Evolutionary conservation across 164 flowering plant genomes (phyloP).

Genomic region (Vitis rotundifolia): DNA sequence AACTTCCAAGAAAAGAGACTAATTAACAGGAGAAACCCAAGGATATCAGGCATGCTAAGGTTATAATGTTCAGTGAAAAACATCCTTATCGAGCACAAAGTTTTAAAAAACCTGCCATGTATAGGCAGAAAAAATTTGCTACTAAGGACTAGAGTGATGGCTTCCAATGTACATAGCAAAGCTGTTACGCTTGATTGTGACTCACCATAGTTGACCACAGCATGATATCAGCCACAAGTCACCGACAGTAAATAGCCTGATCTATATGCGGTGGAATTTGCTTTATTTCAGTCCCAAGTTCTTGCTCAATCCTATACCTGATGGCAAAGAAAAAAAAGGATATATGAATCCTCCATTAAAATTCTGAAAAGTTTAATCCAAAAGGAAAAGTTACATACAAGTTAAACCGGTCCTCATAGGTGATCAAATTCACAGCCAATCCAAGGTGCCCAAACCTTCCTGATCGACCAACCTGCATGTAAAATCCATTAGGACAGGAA

Average conservation of each 20-base stretch:
- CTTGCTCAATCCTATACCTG: slow-evolving; percentile 99
- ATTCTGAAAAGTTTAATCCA: background rate
- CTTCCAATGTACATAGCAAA: too few species aligned
- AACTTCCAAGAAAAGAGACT: background rate
- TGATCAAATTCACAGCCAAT: slow-evolving; percentile 91
- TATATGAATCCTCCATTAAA: background rate
- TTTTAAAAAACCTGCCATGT: background rate
- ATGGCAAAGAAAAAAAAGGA: slow-evolving; percentile 1
- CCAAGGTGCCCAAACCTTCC: slow-evolving; percentile 99
- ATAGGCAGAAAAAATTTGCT: background rate
- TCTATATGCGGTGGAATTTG: slow-evolving; percentile 98
- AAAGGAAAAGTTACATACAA: slow-evolving; percentile 46
- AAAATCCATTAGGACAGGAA: background rate
- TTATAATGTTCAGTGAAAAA: background rate
- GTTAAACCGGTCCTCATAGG: slow-evolving; percentile 98
- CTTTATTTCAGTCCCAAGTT: slow-evolving; percentile 98
- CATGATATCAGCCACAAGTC: slow-evolving; percentile 27
- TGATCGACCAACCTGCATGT: slow-evolving; percentile 89
- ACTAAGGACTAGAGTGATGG: background rate
- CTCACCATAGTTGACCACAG: slow-evolving; percentile 33
- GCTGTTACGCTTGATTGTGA: background rate
- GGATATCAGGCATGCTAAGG: too few species aligned
- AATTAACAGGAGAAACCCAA: background rate
- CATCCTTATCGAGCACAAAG: background rate
- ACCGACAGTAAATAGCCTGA: slow-evolving; percentile 86